A percentile compares a stretch with the other conserved stretches of the same genome.
Evolutionary conservation across 1,284 basidiomycete species (phyloP).

Genomic region (Nidula niveotomentosa): DNA sequence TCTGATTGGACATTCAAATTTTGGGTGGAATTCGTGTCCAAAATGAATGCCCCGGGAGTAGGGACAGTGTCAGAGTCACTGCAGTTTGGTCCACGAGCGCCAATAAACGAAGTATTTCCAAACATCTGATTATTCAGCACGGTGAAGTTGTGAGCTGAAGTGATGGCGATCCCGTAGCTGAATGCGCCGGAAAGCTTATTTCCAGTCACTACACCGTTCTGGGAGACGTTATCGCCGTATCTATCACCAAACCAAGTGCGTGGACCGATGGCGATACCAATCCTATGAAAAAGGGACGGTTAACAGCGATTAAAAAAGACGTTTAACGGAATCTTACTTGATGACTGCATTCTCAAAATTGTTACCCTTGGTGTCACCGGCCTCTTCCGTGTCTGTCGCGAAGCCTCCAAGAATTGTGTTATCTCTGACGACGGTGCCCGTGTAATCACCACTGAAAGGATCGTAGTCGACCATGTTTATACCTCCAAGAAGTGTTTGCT

Average conservation of each 20-base stretch:
- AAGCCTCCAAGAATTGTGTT: slow-evolving; percentile 75
- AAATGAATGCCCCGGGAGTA: slow-evolving; percentile 55
- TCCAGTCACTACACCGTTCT: slow-evolving; percentile 58
- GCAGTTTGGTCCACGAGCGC: slow-evolving; percentile 71
- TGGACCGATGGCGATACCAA: slow-evolving; percentile 78
- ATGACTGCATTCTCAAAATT: slow-evolving; percentile 64
- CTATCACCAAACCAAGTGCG: slow-evolving; percentile 74
- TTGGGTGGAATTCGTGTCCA: slow-evolving; percentile 44
- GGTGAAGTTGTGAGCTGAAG: slow-evolving; percentile 65
- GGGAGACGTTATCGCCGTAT: slow-evolving; percentile 60
- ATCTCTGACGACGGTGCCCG: slow-evolving; percentile 65
- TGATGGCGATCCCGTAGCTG: slow-evolving; percentile 67
- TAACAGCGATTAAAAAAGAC: slow-evolving; percentile 10
- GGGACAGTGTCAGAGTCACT: slow-evolving; percentile 50
- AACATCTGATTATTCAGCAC: slow-evolving; percentile 63
- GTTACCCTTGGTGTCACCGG: slow-evolving; percentile 46
- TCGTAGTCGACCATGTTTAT: slow-evolving; percentile 81
- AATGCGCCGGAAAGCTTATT: slow-evolving; percentile 77
- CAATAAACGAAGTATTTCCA: slow-evolving; percentile 79
- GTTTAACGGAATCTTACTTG: slow-evolving; percentile 47
- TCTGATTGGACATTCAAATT: slow-evolving; percentile 46
- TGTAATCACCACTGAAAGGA: slow-evolving; percentile 76
- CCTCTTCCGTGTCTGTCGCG: slow-evolving; percentile 42
- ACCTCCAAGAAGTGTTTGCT: slow-evolving; percentile 75
- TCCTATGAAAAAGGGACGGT: slow-evolving; percentile 30